Base-by-base conservation (phyloP, 169 alveolate species). In the Plasmodium berghei region DNA sequence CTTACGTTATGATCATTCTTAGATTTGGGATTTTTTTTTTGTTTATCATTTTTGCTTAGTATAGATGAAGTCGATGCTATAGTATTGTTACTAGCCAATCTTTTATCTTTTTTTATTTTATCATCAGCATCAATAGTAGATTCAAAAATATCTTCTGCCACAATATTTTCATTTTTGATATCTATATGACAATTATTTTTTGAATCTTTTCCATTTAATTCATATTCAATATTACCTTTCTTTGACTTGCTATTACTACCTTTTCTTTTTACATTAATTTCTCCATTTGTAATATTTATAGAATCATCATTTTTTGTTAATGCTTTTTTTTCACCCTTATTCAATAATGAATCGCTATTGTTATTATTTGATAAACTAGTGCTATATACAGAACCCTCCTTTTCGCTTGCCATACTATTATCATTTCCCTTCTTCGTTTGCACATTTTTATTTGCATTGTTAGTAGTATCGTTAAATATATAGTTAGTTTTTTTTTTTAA, bases 131-230 rank as follows among this genome's bases (percentile, higher is more conserved):
- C 85, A 16, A 67, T 5, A 34, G 49, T 67, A 1, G 58, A 46
- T 48, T 67, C 83, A 22, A 34, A 34, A 34, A 54, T 28, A 54
- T 24, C 42, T 22, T 67, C 83, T 26, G 22, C 72, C 49, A 46
- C 22, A 28, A 24, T 64, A 1, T 16, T 49, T 14, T 72, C 72
- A 66, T 67, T 83, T 48, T 67, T 72, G 24, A 83, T 26, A 12
- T 83, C 85, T 5, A 69, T 16, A 34, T 48, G 56, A 71, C 56
- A 54, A 48, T 54, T 83, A 64, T 24, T 45, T 62, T 62, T 67
- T 45, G 73, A 46, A 10, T 24, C 90, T 67, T 83, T 83, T 83
- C 70, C 69, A 83, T 63, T 83, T 42, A 83, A n/a, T 67, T 69
- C 71, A 26, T 83, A 54, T 1, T 67, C 85, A 40, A 34, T 34